Base-by-base conservation (phyloP, 2,329 filamentous ascomycete species). In the Cryphonectria nitschkei region DNA sequence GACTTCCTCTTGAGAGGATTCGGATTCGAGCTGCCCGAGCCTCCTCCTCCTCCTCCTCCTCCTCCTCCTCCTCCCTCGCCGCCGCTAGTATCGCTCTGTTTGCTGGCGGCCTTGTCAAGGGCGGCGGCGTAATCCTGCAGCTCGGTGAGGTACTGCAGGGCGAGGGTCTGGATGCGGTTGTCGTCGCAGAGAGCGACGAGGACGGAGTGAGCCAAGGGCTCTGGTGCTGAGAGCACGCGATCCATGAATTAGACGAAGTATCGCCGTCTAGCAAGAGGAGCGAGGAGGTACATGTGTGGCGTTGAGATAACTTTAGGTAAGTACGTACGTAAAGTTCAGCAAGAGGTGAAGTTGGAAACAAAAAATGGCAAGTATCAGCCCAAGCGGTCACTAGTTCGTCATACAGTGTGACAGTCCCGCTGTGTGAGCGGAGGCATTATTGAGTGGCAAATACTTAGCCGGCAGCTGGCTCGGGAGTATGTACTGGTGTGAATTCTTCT, bases 161-260 rank as follows among this genome's bases (percentile, higher is more conserved):
- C 61, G 61, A 66, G 71, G 19, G 66, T 46, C 22, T 65, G 66
- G 39, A 72, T 37, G 6, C 62, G 46, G 19, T 69, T 46, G 32
- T 67, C 58, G 63, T 72, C 68, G 69, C 71, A 72, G 29, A 72
- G 62, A 9, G 71, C 71, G 4, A 72, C 65, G 39, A 72, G 71
- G 37, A 72, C 39, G 32, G 71, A 64, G 63, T 65, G 71, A 32
- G 68, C 54, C 4, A 64, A 61, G 6, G 71, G 66, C 22, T 72
- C 71, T 3, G 68, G 54, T 4, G 71, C 66, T 46, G 70, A 16
- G 16, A 71, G 66, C 29, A 72, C 65, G 54, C 68, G 71, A 26
- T 72, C 66, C 71, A 72, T 72, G 9, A 1, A 16, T 39, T 3
- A 37, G 32, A 39, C 8, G 34, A 37, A 19, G 16, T 62, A 6